phyloP scores from a whole-genome alignment of 805 yeast species.

The Nakazawaea wyomingensis region DNA sequence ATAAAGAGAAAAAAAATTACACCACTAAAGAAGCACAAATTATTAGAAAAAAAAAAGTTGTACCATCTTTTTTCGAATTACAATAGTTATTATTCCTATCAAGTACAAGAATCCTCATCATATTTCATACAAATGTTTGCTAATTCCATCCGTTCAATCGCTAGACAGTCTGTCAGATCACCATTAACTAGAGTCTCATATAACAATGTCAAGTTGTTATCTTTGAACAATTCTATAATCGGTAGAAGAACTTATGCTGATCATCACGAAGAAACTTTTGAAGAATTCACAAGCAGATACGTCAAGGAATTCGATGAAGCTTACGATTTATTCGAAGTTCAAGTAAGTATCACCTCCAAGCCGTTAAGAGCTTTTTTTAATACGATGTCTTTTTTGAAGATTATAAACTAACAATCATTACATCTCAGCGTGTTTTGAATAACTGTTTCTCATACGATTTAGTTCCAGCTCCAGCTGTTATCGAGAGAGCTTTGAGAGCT shows the following conservation, averaged over 20 bases:
- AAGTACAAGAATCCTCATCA: background rate
- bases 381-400: constrained; percentile 2
- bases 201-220: constrained; percentile 17
- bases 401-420: constrained; percentile 20
- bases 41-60: constrained; percentile 2
- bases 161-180: constrained; percentile 28
- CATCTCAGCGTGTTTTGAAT: constrained; percentile 80
- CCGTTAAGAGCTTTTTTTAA: background rate
- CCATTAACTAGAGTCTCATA: constrained; percentile 11
- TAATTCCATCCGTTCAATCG: constrained; percentile 28
- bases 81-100: background rate
- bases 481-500: constrained; percentile 93
- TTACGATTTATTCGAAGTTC: constrained; percentile 80
- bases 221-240: constrained; percentile 20
- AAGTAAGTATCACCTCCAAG: constrained; percentile 37
- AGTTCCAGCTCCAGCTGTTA: constrained; percentile 95
- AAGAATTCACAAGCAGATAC: constrained; percentile 85
- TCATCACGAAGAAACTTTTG: constrained; percentile 89
- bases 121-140: constrained; percentile 24
- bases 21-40: background rate
- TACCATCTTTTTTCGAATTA: background rate
- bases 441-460: constrained; percentile 97
- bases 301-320: constrained; percentile 96
- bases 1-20: background rate
- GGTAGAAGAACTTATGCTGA: constrained; percentile 68